Percentiles rank a stretch among this genome's conserved stretches.
Evolutionary conservation across 208 protist species (phyloP).

Genomic region (Trypanosoma avium): DNA sequence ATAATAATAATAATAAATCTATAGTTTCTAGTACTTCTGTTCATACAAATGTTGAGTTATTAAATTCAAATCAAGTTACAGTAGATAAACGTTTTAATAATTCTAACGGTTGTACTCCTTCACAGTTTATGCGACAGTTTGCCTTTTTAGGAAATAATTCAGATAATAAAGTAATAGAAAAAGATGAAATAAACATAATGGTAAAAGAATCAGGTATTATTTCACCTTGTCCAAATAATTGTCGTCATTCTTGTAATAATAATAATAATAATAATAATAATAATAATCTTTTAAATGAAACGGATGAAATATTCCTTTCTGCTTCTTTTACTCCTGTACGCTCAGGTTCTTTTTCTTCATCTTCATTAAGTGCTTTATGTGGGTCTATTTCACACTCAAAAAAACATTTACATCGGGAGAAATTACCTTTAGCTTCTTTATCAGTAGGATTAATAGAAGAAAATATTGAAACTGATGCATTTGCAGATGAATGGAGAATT

Average conservation of each 20-base stretch:
- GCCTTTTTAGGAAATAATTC: slow-evolving; percentile 19
- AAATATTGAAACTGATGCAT: neutral
- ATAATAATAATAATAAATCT: neutral
- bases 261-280: too few species aligned
- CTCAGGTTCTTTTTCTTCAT: slow-evolving; percentile 1
- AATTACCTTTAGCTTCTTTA: slow-evolving; percentile 15
- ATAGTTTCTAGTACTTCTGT: neutral
- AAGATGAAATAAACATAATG: neutral
- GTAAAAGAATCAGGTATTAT: too few species aligned
- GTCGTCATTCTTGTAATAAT: too few species aligned
- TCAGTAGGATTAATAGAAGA: slow-evolving; percentile 5
- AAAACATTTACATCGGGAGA: slow-evolving; percentile 14
- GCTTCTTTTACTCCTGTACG: neutral
- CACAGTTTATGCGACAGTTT: slow-evolving; percentile 29
- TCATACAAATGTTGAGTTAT: too few species aligned
- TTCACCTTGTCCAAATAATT: too few species aligned
- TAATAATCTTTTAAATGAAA: too few species aligned
- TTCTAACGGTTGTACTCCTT: slow-evolving; percentile 12
- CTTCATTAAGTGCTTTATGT: slow-evolving; percentile 2
- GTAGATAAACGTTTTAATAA: neutral
- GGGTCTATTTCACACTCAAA: neutral
- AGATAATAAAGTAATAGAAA: neutral
- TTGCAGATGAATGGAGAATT: slow-evolving; percentile 3
- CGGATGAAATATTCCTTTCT: too few species aligned
- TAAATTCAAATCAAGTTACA: too few species aligned